Evolutionary conservation across 2,329 filamentous ascomycete genomes (phyloP).

Genomic region (Ophiostoma sp.): DNA sequence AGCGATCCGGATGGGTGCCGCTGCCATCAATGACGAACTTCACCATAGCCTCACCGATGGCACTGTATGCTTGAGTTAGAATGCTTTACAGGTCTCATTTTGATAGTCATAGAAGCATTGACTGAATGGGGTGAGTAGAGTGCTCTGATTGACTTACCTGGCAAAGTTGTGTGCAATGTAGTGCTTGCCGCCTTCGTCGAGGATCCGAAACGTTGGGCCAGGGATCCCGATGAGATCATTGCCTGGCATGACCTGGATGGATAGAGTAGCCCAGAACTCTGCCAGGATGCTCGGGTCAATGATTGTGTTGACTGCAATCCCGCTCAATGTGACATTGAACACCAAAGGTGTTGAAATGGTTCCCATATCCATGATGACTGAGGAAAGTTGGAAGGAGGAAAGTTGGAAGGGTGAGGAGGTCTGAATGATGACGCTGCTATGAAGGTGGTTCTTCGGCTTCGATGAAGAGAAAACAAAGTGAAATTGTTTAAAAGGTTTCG

Average conservation of each 20-base stretch:
- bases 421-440: neutral
- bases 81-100: neutral
- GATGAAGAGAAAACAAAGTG: too few relatives aligned
- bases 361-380: conserved; percentile 15
- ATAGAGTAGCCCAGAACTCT: conserved; percentile 23
- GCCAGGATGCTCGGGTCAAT: conserved; percentile 22
- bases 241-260: conserved; percentile 23
- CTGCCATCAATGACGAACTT: conserved; percentile 26
- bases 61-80: conserved; percentile 12
- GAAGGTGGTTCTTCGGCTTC: neutral
- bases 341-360: conserved; percentile 17
- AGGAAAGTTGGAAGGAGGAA: neutral
- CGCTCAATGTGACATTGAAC: conserved; percentile 22
- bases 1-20: conserved; percentile 24
- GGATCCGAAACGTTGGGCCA: conserved; percentile 22
- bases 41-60: conserved; percentile 21
- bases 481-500: too few relatives aligned
- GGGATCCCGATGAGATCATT: conserved; percentile 22
- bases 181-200: conserved; percentile 24
- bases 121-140: neutral
- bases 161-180: conserved; percentile 25
- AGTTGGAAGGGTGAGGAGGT: neutral
- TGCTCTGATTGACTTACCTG: conserved; percentile 8
- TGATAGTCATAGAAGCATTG: neutral
- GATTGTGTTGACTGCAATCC: conserved; percentile 19